Evolutionary conservation across 73 alveolate genomes (phyloP), one percentile per base, ranked within the genome.

Genomic region (Paramecium primaurelia): DNA sequence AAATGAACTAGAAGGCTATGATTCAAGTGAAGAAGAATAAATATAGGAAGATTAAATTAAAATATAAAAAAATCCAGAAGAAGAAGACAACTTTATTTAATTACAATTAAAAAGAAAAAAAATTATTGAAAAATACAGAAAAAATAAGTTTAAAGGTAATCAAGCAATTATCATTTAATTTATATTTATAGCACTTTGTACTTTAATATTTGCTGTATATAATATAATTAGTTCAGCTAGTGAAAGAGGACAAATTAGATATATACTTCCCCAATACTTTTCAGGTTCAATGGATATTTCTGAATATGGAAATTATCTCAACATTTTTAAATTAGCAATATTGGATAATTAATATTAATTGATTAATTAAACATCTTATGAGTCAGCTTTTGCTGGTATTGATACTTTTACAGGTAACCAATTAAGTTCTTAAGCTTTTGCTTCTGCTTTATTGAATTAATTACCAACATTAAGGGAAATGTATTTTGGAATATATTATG

Each of bases 81-180:
- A 85, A 25, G 73, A 47, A 28, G 93, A 86, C 5, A 20, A 20
- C 12, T 37, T 59, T 18, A 34, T 49, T 2, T 51, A 59, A 18
- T 59, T 20, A 30, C 16, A 25, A 58, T 59, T 58, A 86, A 86
- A 86, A 16, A 86, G 86, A 34, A 58, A 6, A 14, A 86, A 86
- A 86, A 59, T 54, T 37, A 59, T 86, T 14, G 22, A 86, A 37
- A 86, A 16, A 18, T 86, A 86, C 37, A 59, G 69, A 32, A 38
- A 86, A 59, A 86, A 59, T n/a, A 86, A 49, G 34, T 86, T 86
- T 32, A 30, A 86, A 86, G 93, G 93, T n/a, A 49, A 86, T 59
- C 36, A 59, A 59, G 71, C 40, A 7, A 86, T 86, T 28, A 49
- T 86, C 11, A 59, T 59, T 59, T 6, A 59, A 59, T 59, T 59